phyloP scores from a whole-genome alignment of 495 filamentous ascomycete genomes.

The Penicillium riverlandense region DNA sequence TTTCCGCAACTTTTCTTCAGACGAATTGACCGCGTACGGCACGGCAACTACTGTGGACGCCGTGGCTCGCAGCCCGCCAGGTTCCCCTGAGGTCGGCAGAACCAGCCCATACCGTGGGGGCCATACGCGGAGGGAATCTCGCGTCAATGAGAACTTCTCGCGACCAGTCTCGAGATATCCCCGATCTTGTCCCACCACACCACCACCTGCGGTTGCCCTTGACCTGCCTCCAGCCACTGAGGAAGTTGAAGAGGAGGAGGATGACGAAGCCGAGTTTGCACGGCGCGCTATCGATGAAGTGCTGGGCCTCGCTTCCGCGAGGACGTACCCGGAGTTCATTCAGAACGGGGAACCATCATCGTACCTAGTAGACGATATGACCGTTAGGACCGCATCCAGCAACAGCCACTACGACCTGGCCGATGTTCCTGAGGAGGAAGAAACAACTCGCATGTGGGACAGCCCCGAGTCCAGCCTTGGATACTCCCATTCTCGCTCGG shows the following conservation, averaged over 20 bases:
- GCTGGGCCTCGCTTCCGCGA: constrained; percentile 23
- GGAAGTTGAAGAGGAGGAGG: not conserved
- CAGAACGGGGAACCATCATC: constrained; percentile 14
- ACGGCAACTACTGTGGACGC: constrained; percentile 19
- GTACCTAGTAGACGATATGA: constrained; percentile 35
- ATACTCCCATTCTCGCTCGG: constrained; percentile 10
- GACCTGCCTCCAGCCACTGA: constrained; percentile 27
- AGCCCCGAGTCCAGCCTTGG: constrained; percentile 17
- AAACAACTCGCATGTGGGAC: constrained; percentile 25
- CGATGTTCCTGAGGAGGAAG: constrained; percentile 72
- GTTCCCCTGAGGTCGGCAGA: constrained; percentile 6
- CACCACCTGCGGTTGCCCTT: constrained; percentile 23
- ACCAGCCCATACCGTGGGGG: not conserved
- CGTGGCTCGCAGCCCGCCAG: constrained; percentile 13
- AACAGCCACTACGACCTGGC: constrained; percentile 43
- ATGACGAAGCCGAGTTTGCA: constrained; percentile 28
- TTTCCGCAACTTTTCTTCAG: constrained; percentile 54
- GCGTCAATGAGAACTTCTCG: constrained; percentile 43
- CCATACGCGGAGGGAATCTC: constrained; percentile 23
- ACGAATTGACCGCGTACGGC: constrained; percentile 26
- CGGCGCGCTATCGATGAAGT: constrained; percentile 40
- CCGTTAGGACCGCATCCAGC: constrained; percentile 39
- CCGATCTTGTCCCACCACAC: constrained; percentile 19
- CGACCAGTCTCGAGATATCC: constrained; percentile 36
- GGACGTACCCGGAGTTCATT: constrained; percentile 27